A percentile compares a stretch with the other conserved stretches of the same genome.
Evolutionary conservation across 2,329 filamentous ascomycete species (phyloP).

Genomic region (Sporothrix dimorphospora): DNA sequence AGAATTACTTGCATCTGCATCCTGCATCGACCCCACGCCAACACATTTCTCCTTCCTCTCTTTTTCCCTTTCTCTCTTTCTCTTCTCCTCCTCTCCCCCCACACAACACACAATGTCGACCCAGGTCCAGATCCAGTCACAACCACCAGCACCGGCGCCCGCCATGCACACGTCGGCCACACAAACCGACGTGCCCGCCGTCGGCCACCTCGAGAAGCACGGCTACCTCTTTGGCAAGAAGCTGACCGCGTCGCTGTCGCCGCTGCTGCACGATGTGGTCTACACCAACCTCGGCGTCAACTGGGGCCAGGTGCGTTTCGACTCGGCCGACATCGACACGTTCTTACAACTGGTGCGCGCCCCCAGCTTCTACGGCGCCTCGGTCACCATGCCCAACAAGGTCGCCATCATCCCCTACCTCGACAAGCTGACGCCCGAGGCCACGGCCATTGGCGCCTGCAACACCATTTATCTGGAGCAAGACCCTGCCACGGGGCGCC

Average conservation of each 20-base stretch:
- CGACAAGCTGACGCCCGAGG: conserved; percentile 74
- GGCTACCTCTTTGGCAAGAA: conserved; percentile 63
- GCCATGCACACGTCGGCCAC: background rate
- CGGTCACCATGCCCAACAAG: conserved; percentile 85
- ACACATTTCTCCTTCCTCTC: background rate
- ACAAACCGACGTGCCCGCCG: background rate
- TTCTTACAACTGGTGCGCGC: conserved; percentile 58
- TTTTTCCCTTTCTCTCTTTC: background rate
- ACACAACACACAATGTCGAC: conserved; percentile 17
- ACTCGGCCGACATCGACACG: conserved; percentile 53
- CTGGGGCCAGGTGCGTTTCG: conserved; percentile 57
- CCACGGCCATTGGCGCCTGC: conserved; percentile 72
- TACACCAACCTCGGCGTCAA: conserved; percentile 55
- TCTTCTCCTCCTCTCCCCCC: background rate
- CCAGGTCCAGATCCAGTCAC: background rate
- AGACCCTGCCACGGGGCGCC: conserved; percentile 47
- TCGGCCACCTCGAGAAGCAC: conserved; percentile 47
- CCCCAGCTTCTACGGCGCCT: conserved; percentile 67
- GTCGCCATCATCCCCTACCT: conserved; percentile 73
- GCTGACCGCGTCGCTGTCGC: conserved; percentile 58
- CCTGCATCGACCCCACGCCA: background rate
- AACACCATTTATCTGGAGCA: conserved; percentile 73
- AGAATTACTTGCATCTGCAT: background rate
- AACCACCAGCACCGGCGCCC: background rate
- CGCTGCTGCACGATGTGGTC: conserved; percentile 57